Percentiles rank a stretch among this genome's conserved stretches.
phyloP scores from a whole-genome alignment of 1,139 yeast genomes.

The Kodamaea suecica region DNA sequence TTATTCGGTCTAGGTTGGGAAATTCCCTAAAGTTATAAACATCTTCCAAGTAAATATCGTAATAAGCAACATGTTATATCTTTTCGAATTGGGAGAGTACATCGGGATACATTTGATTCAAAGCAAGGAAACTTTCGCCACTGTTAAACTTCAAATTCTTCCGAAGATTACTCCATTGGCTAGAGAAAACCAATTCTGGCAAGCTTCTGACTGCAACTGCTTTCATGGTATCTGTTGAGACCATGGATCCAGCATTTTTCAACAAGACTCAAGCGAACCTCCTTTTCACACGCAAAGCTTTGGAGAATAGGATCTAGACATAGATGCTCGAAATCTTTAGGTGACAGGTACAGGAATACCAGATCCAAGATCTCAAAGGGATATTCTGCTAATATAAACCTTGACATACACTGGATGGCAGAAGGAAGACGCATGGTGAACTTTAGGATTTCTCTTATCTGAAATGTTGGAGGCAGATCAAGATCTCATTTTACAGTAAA shows the following conservation, averaged over 20 bases:
- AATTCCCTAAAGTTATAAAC: background rate
- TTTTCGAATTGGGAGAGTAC: conserved; percentile 1
- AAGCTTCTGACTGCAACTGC: background rate
- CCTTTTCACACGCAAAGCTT: conserved; percentile 1
- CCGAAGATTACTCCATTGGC: background rate
- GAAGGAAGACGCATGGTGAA: too few relatives aligned
- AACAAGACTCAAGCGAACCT: conserved; percentile 1
- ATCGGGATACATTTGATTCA: background rate
- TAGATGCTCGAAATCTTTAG: conserved; percentile 1
- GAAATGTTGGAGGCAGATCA: too few relatives aligned
- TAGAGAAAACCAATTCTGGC: background rate
- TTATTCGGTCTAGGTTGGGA: background rate
- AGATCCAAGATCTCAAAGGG: background rate
- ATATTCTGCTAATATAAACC: background rate
- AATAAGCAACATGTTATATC: conserved; percentile 1
- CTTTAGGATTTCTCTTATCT: too few relatives aligned
- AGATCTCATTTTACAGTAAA: too few relatives aligned
- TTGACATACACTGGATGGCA: background rate
- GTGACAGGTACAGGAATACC: conserved; percentile 1
- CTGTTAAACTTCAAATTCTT: conserved; percentile 1
- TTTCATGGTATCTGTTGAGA: background rate
- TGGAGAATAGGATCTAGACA: background rate
- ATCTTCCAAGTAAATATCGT: conserved; percentile 1
- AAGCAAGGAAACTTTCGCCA: background rate
- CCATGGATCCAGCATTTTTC: conserved; percentile 1